A percentile compares a stretch with the other conserved stretches of the same genome.
These are phyloP conservation scores for Pholiota conissans DNA, from an alignment of 768 basidiomycete genomes.

Conservation along the genomic window DNA sequence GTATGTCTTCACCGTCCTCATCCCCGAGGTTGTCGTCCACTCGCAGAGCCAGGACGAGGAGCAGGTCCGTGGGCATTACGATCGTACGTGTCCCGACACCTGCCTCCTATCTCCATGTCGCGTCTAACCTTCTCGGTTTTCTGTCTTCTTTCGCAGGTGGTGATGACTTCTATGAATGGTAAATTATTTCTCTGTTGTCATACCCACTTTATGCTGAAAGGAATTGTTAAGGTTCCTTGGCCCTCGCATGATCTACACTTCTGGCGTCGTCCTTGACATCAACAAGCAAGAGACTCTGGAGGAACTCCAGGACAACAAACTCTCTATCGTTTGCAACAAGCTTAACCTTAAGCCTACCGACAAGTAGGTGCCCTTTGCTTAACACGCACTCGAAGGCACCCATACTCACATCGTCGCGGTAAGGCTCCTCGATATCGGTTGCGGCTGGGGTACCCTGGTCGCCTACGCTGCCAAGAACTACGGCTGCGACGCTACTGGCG, in stretches of 20 bases:
- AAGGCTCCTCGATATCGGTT: conserved; percentile 80
- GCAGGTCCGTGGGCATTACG: conserved; percentile 95
- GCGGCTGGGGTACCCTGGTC: conserved; percentile 95
- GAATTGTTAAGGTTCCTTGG: conserved; percentile 79
- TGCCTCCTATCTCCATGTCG: not conserved
- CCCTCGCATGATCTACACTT: conserved; percentile 97
- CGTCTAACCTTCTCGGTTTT: not conserved
- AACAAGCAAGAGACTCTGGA: conserved; percentile 81
- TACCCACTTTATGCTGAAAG: not conserved
- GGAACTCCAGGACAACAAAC: conserved; percentile 97
- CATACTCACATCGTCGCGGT: conserved; percentile 11
- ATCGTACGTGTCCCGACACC: conserved; percentile 56
- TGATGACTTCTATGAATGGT: conserved; percentile 96
- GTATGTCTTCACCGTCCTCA: conserved; percentile 84
- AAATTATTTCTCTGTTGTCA: conserved; percentile 7
- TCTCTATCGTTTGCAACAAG: conserved; percentile 93
- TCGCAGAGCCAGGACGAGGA: conserved; percentile 91
- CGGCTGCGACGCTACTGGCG: conserved; percentile 93
- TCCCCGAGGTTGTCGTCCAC: conserved; percentile 95
- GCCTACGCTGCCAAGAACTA: conserved; percentile 98
- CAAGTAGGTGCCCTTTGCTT: conserved; percentile 33
- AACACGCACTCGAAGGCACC: conserved; percentile 25
- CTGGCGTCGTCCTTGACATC: conserved; percentile 78
- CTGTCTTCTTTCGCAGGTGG: conserved; percentile 51
- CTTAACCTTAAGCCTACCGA: conserved; percentile 87